These are phyloP conservation scores for Paramecium sexaurelia DNA, from an alignment of 73 alveolate species.

Conservation along the genomic window DNA sequence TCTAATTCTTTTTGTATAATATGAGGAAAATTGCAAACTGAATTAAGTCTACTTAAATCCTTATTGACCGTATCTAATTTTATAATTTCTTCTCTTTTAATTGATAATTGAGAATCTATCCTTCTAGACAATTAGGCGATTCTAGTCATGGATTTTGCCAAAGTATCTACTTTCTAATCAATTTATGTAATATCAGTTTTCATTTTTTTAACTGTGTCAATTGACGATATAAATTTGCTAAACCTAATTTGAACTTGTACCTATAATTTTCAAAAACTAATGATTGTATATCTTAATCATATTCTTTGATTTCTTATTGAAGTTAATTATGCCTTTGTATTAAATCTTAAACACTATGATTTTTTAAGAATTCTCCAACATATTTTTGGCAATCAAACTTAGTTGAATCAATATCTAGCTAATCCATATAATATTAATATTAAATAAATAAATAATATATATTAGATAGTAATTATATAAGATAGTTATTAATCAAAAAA, in stretches of 20 bases:
- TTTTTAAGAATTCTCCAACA: conserved; percentile 52
- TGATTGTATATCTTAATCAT: background rate
- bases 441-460: background rate
- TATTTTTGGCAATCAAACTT: conserved; percentile 53
- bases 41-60: conserved; percentile 48
- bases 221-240: background rate
- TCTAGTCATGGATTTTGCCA: conserved; percentile 49
- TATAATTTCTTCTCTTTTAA: conserved; percentile 57
- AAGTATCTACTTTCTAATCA: conserved; percentile 20
- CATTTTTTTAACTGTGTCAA: background rate
- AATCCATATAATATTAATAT: background rate
- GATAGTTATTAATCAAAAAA: background rate
- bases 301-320: background rate
- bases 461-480: background rate
- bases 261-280: background rate
- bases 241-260: background rate
- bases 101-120: conserved; percentile 37
- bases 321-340: conserved; percentile 44
- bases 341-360: conserved; percentile 60
- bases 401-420: conserved; percentile 51
- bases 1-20: conserved; percentile 45
- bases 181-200: conserved; percentile 51
- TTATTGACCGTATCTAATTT: conserved; percentile 57
- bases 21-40: conserved; percentile 62
- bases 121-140: conserved; percentile 49